Percentiles rank a stretch among this genome's conserved stretches.
Evolutionary conservation across 441 rosid genomes (phyloP).

Genomic region (Populus hybrid): DNA sequence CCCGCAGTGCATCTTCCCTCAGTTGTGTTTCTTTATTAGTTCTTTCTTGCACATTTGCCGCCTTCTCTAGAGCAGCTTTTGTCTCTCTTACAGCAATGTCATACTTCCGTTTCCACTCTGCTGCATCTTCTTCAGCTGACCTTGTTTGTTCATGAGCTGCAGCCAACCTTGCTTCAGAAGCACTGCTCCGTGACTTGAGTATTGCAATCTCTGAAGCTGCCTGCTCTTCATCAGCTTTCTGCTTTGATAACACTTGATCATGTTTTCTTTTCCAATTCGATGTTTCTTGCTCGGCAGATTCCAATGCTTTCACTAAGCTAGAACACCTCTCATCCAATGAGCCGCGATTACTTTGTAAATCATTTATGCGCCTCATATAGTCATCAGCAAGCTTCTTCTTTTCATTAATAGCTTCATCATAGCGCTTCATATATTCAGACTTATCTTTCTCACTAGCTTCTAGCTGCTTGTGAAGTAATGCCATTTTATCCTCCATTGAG

Average conservation of each 20-base stretch:
- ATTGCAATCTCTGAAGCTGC: constrained; percentile 67
- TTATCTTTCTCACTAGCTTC: too few relatives aligned
- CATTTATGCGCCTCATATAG: constrained; percentile 70
- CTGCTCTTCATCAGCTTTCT: constrained; percentile 83
- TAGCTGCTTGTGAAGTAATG: constrained; percentile 72
- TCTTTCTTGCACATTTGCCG: constrained; percentile 82
- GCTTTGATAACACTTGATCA: constrained; percentile 63
- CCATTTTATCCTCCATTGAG: constrained; percentile 87
- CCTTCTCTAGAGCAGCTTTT: constrained; percentile 91
- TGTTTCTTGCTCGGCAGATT: constrained; percentile 69
- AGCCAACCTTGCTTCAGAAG: constrained; percentile 94
- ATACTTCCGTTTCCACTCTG: constrained; percentile 94
- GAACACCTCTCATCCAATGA: constrained; percentile 83
- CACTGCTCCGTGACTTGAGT: constrained; percentile 79
- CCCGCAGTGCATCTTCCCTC: constrained; percentile 88
- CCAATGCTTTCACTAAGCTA: constrained; percentile 67
- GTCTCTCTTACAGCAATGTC: constrained; percentile 90
- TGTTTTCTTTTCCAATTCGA: constrained; percentile 78
- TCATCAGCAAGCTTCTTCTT: constrained; percentile 89
- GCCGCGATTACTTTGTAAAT: constrained; percentile 72
- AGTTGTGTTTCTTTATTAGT: constrained; percentile 71
- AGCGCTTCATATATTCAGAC: too few relatives aligned
- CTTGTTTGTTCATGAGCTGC: constrained; percentile 90
- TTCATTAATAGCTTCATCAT: too few relatives aligned
- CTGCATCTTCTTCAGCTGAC: constrained; percentile 91